These are phyloP conservation scores for Penicillium herquei DNA, from an alignment of 495 filamentous ascomycete genomes.

Conservation along the genomic window DNA sequence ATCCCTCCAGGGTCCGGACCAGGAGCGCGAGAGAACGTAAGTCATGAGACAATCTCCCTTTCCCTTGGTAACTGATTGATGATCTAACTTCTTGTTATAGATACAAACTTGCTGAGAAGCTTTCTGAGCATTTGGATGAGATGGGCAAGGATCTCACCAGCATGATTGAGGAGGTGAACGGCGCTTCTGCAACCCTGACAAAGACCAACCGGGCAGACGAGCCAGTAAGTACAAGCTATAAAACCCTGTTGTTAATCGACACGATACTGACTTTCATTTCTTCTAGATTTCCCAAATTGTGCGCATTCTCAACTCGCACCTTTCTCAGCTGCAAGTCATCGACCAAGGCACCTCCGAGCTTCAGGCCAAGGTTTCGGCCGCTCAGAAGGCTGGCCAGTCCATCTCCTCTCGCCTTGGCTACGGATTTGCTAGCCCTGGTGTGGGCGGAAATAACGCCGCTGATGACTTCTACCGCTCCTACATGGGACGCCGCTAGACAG, in stretches of 20 bases:
- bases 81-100: slow-evolving; percentile 24
- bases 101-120: slow-evolving; percentile 86
- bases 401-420: slow-evolving; percentile 66
- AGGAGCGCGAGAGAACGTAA: slow-evolving; percentile 87
- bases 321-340: slow-evolving; percentile 85
- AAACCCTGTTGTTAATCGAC: not conserved
- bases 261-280: not conserved
- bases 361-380: slow-evolving; percentile 71
- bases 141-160: slow-evolving; percentile 87
- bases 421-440: slow-evolving; percentile 53
- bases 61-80: not conserved
- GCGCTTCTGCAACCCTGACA: slow-evolving; percentile 74
- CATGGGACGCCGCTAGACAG: slow-evolving; percentile 57
- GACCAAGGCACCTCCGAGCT: slow-evolving; percentile 79
- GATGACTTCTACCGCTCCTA: slow-evolving; percentile 84
- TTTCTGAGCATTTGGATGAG: slow-evolving; percentile 80
- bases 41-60: slow-evolving; percentile 16
- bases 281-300: slow-evolving; percentile 87
- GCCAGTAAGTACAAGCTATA: slow-evolving; percentile 63
- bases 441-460: slow-evolving; percentile 58
- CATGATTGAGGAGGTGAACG: slow-evolving; percentile 98
- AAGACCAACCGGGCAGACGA: slow-evolving; percentile 88
- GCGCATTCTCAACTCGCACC: slow-evolving; percentile 86
- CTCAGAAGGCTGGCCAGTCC: slow-evolving; percentile 70
- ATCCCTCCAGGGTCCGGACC: slow-evolving; percentile 78